Evolutionary conservation across 2,329 filamentous ascomycete species (phyloP).

Genomic region (Fusarium denticulatum): DNA sequence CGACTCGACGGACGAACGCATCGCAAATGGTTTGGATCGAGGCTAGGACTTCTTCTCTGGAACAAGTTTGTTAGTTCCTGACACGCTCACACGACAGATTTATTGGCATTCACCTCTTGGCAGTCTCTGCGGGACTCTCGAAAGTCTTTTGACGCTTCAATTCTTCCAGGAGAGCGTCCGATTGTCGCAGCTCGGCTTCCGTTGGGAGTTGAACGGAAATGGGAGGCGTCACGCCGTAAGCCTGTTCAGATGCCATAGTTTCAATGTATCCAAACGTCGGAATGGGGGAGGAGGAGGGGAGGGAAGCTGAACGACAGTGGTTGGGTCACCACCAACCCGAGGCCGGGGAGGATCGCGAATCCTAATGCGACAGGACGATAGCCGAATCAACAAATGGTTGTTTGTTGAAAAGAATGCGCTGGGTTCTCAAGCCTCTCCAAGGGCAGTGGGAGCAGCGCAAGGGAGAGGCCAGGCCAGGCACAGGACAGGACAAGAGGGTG

Average conservation of each 20-base stretch:
- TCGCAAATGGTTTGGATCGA: constrained; percentile 82
- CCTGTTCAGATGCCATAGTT: constrained; percentile 52
- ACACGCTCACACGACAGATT: neutral
- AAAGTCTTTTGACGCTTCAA: constrained; percentile 92
- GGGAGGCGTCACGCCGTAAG: constrained; percentile 79
- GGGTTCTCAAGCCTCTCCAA: constrained; percentile 33
- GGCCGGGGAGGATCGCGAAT: neutral
- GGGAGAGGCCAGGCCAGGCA: constrained; percentile 27
- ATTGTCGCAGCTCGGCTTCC: constrained; percentile 77
- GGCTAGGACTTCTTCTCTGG: constrained; percentile 67
- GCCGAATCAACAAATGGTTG: neutral
- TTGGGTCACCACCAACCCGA: neutral
- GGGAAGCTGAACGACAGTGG: neutral
- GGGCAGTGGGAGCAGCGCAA: constrained; percentile 35
- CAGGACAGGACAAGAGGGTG: constrained; percentile 5
- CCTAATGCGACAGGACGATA: neutral
- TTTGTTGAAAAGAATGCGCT: neutral
- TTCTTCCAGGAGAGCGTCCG: constrained; percentile 83
- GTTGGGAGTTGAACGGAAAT: constrained; percentile 83
- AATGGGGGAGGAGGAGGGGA: neutral
- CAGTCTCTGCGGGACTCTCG: constrained; percentile 82
- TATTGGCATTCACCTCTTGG: constrained; percentile 71
- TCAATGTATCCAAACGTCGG: constrained; percentile 8
- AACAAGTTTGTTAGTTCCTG: constrained; percentile 12
- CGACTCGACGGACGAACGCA: constrained; percentile 87